Evolutionary conservation across 176 grass and related monocot genomes (phyloP).

Genomic region (Puya raimondii): DNA sequence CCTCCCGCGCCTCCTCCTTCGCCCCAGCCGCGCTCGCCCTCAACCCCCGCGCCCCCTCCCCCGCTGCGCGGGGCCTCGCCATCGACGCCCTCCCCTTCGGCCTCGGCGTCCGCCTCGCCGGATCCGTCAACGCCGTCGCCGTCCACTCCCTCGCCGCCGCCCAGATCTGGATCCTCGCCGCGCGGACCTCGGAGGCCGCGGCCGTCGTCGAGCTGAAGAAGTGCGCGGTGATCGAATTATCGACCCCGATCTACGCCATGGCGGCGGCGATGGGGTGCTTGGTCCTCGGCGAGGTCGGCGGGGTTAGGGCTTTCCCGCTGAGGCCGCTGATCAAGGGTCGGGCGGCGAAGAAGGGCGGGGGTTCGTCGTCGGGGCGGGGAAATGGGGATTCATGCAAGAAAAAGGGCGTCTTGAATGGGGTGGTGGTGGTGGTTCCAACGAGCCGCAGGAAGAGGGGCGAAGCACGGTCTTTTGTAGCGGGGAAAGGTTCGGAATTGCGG

Average conservation of each 20-base stretch:
- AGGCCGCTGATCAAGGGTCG: constrained; percentile 56
- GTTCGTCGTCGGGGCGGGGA: constrained; percentile 6
- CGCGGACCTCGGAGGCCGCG: constrained; percentile 15
- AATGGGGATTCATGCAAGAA: constrained; percentile 26
- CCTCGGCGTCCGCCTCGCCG: constrained; percentile 46
- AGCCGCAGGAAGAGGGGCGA: constrained; percentile 2
- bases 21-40: constrained; percentile 34
- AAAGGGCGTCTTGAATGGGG: constrained; percentile 52
- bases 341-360: constrained; percentile 16
- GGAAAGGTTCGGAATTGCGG: neutral
- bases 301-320: constrained; percentile 62
- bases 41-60: constrained; percentile 19
- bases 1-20: constrained; percentile 30
- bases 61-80: constrained; percentile 22
- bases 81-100: constrained; percentile 51
- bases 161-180: constrained; percentile 80
- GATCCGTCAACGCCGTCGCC: constrained; percentile 48
- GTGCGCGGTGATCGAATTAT: constrained; percentile 65
- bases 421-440: constrained; percentile 22
- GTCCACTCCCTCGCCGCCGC: constrained; percentile 51
- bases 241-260: constrained; percentile 63
- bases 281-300: constrained; percentile 68
- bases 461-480: neutral
- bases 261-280: constrained; percentile 55
- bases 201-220: constrained; percentile 61